Conservation (phyloP, 495 filamentous ascomycete species). For the Penicillium dipodomyicola region DNA sequence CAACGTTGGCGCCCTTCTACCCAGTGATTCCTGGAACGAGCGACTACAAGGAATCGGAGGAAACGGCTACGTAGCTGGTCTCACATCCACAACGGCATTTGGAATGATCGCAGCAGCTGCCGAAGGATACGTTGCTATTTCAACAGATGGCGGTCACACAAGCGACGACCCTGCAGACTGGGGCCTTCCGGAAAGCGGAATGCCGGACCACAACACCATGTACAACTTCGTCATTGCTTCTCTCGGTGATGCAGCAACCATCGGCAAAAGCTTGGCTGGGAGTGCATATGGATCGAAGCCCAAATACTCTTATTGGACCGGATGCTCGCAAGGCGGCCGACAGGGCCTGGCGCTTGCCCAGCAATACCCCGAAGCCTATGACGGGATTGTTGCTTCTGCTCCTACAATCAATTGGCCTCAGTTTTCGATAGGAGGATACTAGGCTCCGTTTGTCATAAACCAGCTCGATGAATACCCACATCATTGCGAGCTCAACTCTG, state of each 20-base stretch:
- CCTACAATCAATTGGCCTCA: constrained; percentile 42
- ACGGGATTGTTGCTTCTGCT: constrained; percentile 61
- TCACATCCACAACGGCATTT: constrained; percentile 11
- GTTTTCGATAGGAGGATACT: constrained; percentile 23
- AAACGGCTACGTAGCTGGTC: constrained; percentile 33
- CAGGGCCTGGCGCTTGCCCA: constrained; percentile 46
- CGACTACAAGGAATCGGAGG: constrained; percentile 43
- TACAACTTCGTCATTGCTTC: constrained; percentile 42
- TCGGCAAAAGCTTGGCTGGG: constrained; percentile 16
- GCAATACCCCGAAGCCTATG: constrained; percentile 45
- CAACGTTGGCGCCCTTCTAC: constrained; percentile 36
- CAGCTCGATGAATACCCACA: constrained; percentile 32
- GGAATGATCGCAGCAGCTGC: constrained; percentile 28
- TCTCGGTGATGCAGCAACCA: constrained; percentile 27
- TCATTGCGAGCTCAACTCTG: constrained; percentile 44
- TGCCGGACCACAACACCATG: constrained; percentile 20
- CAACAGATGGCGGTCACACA: constrained; percentile 42
- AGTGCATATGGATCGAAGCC: constrained; percentile 20
- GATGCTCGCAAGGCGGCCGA: constrained; percentile 49
- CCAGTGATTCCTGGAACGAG: constrained; percentile 38
- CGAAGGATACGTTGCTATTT: constrained; percentile 37
- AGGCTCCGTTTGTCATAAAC: constrained; percentile 22
- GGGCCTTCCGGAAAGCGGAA: constrained; percentile 37
- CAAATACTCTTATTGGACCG: constrained; percentile 44
- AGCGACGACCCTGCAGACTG: constrained; percentile 22